Evolutionary conservation across 768 basidiomycete genomes (phyloP).

Genomic region (Heimioporus sp.): DNA sequence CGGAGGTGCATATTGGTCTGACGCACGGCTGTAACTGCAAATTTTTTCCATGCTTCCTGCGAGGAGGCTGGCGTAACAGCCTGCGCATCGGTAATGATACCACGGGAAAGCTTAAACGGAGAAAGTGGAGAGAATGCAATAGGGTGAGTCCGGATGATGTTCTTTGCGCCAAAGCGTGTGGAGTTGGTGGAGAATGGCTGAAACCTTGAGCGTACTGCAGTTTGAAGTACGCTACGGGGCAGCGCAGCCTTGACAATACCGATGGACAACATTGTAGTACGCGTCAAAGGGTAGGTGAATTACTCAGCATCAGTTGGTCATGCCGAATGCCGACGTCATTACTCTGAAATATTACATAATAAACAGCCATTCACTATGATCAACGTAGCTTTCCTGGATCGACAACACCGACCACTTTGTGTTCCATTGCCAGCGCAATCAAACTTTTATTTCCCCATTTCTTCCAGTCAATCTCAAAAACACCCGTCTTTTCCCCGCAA

Average conservation of each 20-base stretch:
- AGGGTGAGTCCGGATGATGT: conserved; percentile 30
- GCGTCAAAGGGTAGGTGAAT: background rate
- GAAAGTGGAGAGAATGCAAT: conserved; percentile 18
- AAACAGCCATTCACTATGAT: background rate
- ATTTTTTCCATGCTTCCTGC: conserved; percentile 47
- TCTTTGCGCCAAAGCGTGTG: conserved; percentile 9
- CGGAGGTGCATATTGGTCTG: background rate
- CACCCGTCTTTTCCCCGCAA: conserved; percentile 58
- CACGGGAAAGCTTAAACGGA: conserved; percentile 37
- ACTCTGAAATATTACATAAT: background rate
- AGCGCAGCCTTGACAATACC: conserved; percentile 13
- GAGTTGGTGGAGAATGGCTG: conserved; percentile 26
- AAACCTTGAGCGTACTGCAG: conserved; percentile 15
- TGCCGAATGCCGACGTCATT: conserved; percentile 14
- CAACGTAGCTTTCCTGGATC: conserved; percentile 46
- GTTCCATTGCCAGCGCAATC: conserved; percentile 69
- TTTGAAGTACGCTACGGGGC: conserved; percentile 19
- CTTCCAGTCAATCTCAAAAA: conserved; percentile 81
- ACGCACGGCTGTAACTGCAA: conserved; percentile 54
- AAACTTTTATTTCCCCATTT: conserved; percentile 51
- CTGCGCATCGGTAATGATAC: conserved; percentile 47
- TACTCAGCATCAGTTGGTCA: conserved; percentile 15
- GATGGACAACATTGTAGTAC: conserved; percentile 17
- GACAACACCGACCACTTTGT: conserved; percentile 62
- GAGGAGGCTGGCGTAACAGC: conserved; percentile 36